phyloP scores from a whole-genome alignment of 495 filamentous ascomycete species.

The Neurospora sp. region DNA sequence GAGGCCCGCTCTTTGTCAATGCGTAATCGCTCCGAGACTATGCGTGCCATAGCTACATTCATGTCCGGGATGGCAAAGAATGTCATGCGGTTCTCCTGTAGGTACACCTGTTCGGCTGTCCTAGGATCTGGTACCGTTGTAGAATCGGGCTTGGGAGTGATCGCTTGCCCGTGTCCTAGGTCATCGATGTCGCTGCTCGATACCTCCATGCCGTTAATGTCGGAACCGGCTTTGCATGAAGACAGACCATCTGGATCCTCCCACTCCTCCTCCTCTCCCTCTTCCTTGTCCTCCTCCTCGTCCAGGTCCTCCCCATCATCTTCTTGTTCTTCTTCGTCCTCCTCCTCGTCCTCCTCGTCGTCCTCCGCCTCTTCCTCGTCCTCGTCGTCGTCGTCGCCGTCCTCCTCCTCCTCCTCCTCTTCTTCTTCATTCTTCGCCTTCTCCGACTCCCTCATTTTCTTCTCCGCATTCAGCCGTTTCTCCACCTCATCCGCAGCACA shows the following conservation, averaged over 20 bases:
- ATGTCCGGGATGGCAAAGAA: too few relatives aligned
- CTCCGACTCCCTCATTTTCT: conserved; percentile 43
- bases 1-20: too few relatives aligned
- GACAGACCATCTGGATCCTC: neutral
- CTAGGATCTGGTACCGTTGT: neutral
- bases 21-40: too few relatives aligned
- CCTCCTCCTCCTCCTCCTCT: conserved; percentile 47
- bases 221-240: neutral
- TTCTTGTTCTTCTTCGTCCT: too few relatives aligned
- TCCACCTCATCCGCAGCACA: neutral
- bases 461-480: conserved; percentile 38
- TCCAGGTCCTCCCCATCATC: too few relatives aligned
- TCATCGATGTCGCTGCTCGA: neutral
- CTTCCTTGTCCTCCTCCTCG: neutral
- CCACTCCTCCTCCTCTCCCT: neutral
- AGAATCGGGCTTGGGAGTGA: neutral
- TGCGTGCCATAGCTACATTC: too few relatives aligned
- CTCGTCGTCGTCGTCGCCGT: conserved; percentile 46
- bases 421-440: conserved; percentile 41
- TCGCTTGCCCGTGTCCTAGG: neutral
- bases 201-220: neutral
- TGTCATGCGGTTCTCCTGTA: too few relatives aligned
- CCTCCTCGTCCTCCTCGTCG: conserved; percentile 14
- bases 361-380: conserved; percentile 42
- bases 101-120: too few relatives aligned